Conservation (phyloP, 805 yeast species). For the Cyberlindnera suaveolens region DNA sequence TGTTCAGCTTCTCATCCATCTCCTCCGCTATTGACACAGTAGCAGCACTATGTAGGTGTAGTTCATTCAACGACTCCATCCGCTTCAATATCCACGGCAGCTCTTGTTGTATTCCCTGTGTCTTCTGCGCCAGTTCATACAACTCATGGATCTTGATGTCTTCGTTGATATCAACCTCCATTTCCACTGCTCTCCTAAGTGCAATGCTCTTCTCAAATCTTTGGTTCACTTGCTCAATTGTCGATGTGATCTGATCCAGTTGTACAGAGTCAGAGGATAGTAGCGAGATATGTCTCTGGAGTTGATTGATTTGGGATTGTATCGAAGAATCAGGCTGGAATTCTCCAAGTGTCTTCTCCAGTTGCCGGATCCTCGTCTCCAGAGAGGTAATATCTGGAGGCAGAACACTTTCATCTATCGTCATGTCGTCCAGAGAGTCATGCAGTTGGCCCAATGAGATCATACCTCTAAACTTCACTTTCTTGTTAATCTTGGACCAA, state of each 20-base stretch:
- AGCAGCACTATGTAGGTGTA: conserved; percentile 18
- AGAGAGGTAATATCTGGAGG: conserved; percentile 1
- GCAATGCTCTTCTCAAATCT: conserved; percentile 24
- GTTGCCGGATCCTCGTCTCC: conserved; percentile 9
- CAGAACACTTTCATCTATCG: background rate
- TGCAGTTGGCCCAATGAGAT: background rate
- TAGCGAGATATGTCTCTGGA: conserved; percentile 25
- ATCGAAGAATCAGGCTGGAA: conserved; percentile 14
- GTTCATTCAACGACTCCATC: conserved; percentile 19
- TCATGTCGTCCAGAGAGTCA: too few relatives aligned
- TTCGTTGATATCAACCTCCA: conserved; percentile 14
- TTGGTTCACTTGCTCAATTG: conserved; percentile 21
- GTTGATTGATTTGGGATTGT: conserved; percentile 24
- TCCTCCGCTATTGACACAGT: conserved; percentile 15
- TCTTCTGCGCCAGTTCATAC: conserved; percentile 15
- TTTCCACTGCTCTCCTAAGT: conserved; percentile 15
- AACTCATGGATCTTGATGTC: conserved; percentile 23
- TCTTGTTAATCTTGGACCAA: conserved; percentile 14
- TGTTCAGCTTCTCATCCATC: conserved; percentile 15
- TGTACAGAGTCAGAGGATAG: conserved; percentile 22
- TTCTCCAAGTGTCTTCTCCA: conserved; percentile 18
- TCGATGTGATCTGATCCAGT: conserved; percentile 14
- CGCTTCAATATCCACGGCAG: conserved; percentile 25
- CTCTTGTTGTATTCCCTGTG: conserved; percentile 15
- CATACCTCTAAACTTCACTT: background rate